phyloP scores from a whole-genome alignment of 352 stramenopile genomes.

The Pythium folliculosum region DNA sequence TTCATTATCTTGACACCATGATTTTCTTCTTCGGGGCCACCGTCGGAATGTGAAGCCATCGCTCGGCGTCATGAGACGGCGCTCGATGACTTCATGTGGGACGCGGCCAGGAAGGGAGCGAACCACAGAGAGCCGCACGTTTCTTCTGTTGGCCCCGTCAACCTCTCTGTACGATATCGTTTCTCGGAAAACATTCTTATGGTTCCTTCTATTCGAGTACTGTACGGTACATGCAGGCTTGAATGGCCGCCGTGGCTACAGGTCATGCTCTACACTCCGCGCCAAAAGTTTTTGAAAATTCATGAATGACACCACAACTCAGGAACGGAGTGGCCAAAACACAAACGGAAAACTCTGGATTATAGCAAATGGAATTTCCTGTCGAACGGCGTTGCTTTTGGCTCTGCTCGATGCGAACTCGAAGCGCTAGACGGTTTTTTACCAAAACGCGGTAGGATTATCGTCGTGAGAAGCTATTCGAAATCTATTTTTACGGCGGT shows the following conservation, averaged over 20 bases:
- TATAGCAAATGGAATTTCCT: neutral
- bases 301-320: neutral
- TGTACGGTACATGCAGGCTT: too few species aligned
- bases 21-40: neutral
- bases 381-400: too few species aligned
- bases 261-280: conserved; percentile 2
- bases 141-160: neutral
- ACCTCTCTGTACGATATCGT: neutral
- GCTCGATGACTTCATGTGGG: neutral
- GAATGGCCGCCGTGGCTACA: too few species aligned
- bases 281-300: conserved; percentile 3
- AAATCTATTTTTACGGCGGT: too few species aligned
- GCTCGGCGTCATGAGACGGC: neutral
- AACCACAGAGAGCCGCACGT: neutral
- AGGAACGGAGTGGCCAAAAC: neutral
- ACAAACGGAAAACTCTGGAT: neutral
- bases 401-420: too few species aligned
- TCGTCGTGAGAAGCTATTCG: too few species aligned
- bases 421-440: too few species aligned
- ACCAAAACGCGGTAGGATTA: too few species aligned
- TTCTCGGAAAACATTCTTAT: neutral
- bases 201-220: too few species aligned
- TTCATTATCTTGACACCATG: neutral
- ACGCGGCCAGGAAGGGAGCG: neutral
- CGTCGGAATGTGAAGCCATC: neutral